Percentiles rank a stretch among this genome's conserved stretches.
Conservation (phyloP, 768 basidiomycete species). For the Tulasnella sp. region DNA sequence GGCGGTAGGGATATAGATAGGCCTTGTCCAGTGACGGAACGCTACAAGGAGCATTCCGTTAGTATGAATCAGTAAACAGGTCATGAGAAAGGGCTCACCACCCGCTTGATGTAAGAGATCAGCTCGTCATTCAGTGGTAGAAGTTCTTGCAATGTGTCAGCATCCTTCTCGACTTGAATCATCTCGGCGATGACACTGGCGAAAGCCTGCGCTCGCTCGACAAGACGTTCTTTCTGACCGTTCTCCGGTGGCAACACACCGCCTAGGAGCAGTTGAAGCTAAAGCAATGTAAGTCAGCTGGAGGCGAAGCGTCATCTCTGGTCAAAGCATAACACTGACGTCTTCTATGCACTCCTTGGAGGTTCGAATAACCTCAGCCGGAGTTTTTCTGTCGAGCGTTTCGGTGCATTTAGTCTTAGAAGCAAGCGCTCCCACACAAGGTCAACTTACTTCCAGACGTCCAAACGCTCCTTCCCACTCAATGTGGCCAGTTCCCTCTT, state of each 20-base stretch:
- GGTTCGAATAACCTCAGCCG: slow-evolving; percentile 22
- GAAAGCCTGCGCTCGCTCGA: slow-evolving; percentile 29
- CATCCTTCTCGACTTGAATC: slow-evolving; percentile 26
- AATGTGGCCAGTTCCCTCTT: slow-evolving; percentile 23
- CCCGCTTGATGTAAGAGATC: slow-evolving; percentile 41
- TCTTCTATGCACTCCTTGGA: slow-evolving; percentile 21
- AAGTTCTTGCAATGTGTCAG: slow-evolving; percentile 44
- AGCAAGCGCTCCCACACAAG: too few relatives aligned
- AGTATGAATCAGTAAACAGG: background rate
- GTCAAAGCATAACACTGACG: background rate
- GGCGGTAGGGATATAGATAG: slow-evolving; percentile 1
- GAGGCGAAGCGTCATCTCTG: background rate
- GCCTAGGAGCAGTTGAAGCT: slow-evolving; percentile 8
- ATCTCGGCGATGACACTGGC: slow-evolving; percentile 42
- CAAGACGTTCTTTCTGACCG: slow-evolving; percentile 11
- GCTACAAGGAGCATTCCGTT: background rate
- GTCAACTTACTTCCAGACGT: slow-evolving; percentile 24
- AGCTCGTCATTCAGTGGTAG: slow-evolving; percentile 64
- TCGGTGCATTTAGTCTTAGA: background rate
- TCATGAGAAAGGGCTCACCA: slow-evolving; percentile 20
- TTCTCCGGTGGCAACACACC: slow-evolving; percentile 8
- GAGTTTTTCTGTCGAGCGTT: slow-evolving; percentile 19
- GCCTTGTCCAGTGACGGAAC: background rate
- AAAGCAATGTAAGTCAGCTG: background rate
- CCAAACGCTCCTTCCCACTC: slow-evolving; percentile 26